These are phyloP conservation scores for Glycine soja DNA, from an alignment of 306 rosid genomes.

Conservation along the genomic window DNA sequence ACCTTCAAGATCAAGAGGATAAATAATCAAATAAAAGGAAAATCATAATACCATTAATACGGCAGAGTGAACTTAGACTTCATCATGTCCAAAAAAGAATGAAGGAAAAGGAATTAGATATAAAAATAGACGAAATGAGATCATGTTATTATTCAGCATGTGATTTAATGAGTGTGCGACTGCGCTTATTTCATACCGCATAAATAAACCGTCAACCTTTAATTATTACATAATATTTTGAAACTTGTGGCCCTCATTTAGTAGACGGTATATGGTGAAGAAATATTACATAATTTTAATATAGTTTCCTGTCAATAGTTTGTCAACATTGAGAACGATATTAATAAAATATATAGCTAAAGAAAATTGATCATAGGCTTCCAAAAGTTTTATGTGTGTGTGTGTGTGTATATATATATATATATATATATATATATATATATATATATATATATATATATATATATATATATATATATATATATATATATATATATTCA, in stretches of 20 bases:
- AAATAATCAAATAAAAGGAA: neutral
- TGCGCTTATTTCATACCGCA: neutral
- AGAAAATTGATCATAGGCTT: neutral
- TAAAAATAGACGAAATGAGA: neutral
- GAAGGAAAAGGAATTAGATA: neutral
- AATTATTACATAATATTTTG: neutral
- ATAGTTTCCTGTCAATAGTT: neutral
- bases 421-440: no score
- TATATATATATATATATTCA: no score
- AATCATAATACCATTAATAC: neutral
- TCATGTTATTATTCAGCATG: neutral
- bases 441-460: no score
- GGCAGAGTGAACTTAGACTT: no score
- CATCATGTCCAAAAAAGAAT: no score
- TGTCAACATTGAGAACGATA: neutral
- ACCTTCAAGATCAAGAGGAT: neutral
- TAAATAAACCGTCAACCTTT: neutral
- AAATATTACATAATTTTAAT: neutral
- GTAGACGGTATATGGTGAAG: neutral
- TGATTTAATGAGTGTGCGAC: neutral
- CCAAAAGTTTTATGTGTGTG: neutral
- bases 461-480: no score
- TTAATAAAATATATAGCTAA: neutral
- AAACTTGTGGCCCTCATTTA: neutral
- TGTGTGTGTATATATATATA: no score